Percentiles rank a stretch among this genome's conserved stretches.
Conservation (phyloP, 768 basidiomycete species). For the Suillus sp. region DNA sequence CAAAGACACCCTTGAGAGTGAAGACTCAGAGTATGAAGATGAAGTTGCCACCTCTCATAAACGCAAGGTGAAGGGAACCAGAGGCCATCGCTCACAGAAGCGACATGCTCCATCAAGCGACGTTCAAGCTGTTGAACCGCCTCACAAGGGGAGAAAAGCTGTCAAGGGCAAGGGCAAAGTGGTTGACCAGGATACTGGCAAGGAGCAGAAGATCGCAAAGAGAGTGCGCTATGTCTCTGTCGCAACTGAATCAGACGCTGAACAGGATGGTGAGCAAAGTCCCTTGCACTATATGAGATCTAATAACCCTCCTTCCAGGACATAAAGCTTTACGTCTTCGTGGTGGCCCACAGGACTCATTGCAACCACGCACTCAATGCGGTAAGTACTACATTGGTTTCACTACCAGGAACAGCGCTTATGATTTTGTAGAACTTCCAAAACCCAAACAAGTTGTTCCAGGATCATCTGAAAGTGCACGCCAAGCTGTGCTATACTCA, state of each 20-base stretch:
- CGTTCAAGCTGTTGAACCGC: neutral
- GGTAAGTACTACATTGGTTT: neutral
- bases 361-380: neutral
- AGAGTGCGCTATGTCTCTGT: too few relatives aligned
- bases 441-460: neutral
- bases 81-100: too few relatives aligned
- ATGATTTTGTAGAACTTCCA: neutral
- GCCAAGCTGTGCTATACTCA: neutral
- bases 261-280: neutral
- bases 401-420: neutral
- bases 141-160: neutral
- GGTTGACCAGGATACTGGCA: neutral
- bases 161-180: neutral
- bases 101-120: too few relatives aligned
- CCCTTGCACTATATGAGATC: neutral
- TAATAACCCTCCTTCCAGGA: slow-evolving; percentile 1
- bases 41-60: too few relatives aligned
- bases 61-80: too few relatives aligned
- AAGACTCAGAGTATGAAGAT: too few relatives aligned
- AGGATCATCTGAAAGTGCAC: neutral
- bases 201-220: too few relatives aligned
- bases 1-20: too few relatives aligned
- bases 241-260: too few relatives aligned
- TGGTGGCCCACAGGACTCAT: neutral
- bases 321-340: neutral